A percentile compares a stretch with the other conserved stretches of the same genome.
These are phyloP conservation scores for Cylindrodendrum hubeiense DNA, from an alignment of 2,329 filamentous ascomycete species.

Conservation along the genomic window DNA sequence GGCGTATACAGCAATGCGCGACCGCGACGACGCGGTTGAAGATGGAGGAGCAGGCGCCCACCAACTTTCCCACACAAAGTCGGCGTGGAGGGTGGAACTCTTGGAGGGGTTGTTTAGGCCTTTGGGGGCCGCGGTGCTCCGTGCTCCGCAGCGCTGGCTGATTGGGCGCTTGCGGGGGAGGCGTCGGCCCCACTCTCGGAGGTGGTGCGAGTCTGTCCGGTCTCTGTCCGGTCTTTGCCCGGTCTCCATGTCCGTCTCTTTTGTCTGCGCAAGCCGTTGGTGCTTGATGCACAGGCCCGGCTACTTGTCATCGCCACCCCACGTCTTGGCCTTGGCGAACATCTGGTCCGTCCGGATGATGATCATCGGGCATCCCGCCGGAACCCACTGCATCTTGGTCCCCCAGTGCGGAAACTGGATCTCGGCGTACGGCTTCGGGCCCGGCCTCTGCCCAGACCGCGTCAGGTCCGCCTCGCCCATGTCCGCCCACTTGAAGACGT, in stretches of 20 bases:
- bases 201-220: not conserved
- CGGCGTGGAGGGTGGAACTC: not conserved
- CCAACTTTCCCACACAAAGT: not conserved
- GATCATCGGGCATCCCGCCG: constrained; percentile 16
- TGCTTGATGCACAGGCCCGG: not conserved
- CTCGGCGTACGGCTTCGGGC: constrained; percentile 6
- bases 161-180: not conserved
- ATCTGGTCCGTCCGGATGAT: constrained; percentile 15
- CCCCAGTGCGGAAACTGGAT: constrained; percentile 15
- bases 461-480: not conserved
- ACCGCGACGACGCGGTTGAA: not conserved
- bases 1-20: not conserved
- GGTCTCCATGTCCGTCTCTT: not conserved
- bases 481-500: constrained; percentile 2
- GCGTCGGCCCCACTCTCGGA: not conserved
- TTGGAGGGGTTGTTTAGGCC: constrained; percentile 22
- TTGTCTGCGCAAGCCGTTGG: not conserved
- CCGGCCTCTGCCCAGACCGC: not conserved
- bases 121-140: not conserved
- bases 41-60: not conserved
- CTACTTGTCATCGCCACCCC: not conserved
- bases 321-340: not conserved
- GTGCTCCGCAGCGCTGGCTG: not conserved
- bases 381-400: constrained; percentile 18
- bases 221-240: not conserved